These are phyloP conservation scores for Phytopythium sindhum DNA, from an alignment of 352 stramenopile genomes.

Conservation along the genomic window DNA sequence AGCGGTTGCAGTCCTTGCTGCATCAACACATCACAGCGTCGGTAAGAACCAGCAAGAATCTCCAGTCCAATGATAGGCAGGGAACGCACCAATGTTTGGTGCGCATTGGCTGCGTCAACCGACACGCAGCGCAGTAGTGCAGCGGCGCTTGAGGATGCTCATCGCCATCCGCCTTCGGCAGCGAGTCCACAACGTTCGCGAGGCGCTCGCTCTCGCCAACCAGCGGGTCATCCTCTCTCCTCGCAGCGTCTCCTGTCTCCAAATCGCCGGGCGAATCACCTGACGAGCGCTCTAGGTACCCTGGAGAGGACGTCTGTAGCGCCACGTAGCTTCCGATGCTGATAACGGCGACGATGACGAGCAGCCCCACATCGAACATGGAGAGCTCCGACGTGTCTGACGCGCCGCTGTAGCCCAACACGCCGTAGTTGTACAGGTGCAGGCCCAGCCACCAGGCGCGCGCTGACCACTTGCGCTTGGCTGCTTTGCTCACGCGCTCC, in stretches of 20 bases:
- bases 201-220: background rate
- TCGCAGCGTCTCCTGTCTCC: slow-evolving; percentile 13
- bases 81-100: slow-evolving; percentile 68
- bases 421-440: slow-evolving; percentile 57
- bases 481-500: slow-evolving; percentile 27
- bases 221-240: slow-evolving; percentile 7
- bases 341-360: slow-evolving; percentile 29
- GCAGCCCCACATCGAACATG: slow-evolving; percentile 37
- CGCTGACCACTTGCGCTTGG: slow-evolving; percentile 60
- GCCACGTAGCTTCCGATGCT: slow-evolving; percentile 45
- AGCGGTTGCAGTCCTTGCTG: slow-evolving; percentile 73
- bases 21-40: slow-evolving; percentile 5
- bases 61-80: background rate
- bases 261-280: slow-evolving; percentile 10
- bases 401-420: slow-evolving; percentile 33
- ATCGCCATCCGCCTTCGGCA: slow-evolving; percentile 18
- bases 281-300: slow-evolving; percentile 29
- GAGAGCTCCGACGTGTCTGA: slow-evolving; percentile 27
- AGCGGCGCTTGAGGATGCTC: slow-evolving; percentile 20
- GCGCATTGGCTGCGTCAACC: slow-evolving; percentile 57
- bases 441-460: slow-evolving; percentile 65
- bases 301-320: slow-evolving; percentile 62
- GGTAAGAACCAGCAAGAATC: background rate
- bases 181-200: background rate
- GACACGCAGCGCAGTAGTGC: slow-evolving; percentile 58